A percentile compares a stretch with the other conserved stretches of the same genome.
Evolutionary conservation across 148 eudicot species (phyloP).

Genomic region (Gaultheria prostrata): DNA sequence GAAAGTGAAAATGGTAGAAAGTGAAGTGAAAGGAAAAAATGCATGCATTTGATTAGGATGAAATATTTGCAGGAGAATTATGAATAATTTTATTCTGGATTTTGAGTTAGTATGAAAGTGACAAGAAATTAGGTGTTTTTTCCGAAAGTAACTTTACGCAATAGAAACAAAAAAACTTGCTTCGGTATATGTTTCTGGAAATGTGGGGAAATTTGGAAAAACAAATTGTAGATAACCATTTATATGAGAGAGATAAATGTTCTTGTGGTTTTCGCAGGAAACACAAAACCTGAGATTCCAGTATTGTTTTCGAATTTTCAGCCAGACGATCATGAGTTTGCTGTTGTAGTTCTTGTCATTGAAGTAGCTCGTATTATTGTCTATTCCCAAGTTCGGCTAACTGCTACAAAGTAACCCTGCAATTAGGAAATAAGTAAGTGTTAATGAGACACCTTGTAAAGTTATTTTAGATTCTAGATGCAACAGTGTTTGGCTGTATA

Average conservation of each 20-base stretch:
- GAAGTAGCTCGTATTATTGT: constrained; percentile 65
- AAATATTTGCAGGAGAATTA: no score
- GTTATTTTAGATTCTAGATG: neutral
- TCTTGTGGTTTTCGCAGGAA: no score
- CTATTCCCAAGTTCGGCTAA: constrained; percentile 56
- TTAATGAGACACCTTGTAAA: neutral
- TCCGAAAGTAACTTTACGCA: no score
- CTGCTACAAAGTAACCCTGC: constrained; percentile 48
- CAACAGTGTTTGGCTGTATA: neutral
- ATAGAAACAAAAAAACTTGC: no score
- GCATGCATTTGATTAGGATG: neutral
- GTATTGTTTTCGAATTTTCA: constrained; percentile 57
- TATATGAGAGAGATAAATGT: no score
- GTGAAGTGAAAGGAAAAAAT: neutral
- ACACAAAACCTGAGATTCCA: constrained; percentile 64
- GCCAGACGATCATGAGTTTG: constrained; percentile 62
- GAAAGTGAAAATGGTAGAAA: neutral
- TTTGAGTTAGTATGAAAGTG: neutral
- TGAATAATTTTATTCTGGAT: neutral
- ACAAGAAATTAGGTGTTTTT: neutral
- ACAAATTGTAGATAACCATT: no score
- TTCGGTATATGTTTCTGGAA: no score
- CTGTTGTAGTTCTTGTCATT: constrained; percentile 53
- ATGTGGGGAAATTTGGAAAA: no score
- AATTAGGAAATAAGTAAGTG: neutral